Conservation (phyloP, 2,329 filamentous ascomycete species). For the Tympanopsis confertula region DNA sequence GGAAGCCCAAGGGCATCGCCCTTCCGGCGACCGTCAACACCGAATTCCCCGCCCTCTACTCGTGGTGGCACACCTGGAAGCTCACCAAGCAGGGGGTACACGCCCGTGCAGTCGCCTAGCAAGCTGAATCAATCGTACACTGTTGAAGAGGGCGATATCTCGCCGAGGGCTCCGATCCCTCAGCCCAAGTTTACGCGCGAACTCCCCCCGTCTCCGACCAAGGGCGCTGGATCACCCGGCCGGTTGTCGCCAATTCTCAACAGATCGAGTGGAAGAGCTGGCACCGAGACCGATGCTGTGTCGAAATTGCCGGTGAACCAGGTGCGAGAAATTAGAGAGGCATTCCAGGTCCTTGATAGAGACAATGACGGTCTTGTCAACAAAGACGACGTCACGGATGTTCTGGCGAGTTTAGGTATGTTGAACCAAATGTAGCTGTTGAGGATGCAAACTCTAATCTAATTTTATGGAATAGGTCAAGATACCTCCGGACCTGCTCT, state of each 20-base stretch:
- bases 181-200: slow-evolving; percentile 34
- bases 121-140: slow-evolving; percentile 32
- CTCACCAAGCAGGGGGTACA: slow-evolving; percentile 23
- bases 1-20: slow-evolving; percentile 29
- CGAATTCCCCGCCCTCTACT: slow-evolving; percentile 22
- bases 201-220: slow-evolving; percentile 29
- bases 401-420: slow-evolving; percentile 49
- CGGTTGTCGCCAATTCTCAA: slow-evolving; percentile 15
- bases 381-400: slow-evolving; percentile 50
- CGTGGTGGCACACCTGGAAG: slow-evolving; percentile 20
- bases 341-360: slow-evolving; percentile 59
- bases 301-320: slow-evolving; percentile 47
- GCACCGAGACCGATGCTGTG: slow-evolving; percentile 17
- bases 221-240: slow-evolving; percentile 21
- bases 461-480: slow-evolving; percentile 27
- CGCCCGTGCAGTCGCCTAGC: slow-evolving; percentile 29
- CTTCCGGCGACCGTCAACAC: slow-evolving; percentile 13
- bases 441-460: slow-evolving; percentile 1
- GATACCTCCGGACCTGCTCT: slow-evolving; percentile 42
- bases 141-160: slow-evolving; percentile 23
- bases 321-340: slow-evolving; percentile 58
- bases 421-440: not conserved
- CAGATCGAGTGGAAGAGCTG: not conserved
- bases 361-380: slow-evolving; percentile 53
- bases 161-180: slow-evolving; percentile 22